Percentiles rank a stretch among this genome's conserved stretches.
Conservation (phyloP, 2,329 filamentous ascomycete genomes). For the Thielaviopsis euricoi region DNA sequence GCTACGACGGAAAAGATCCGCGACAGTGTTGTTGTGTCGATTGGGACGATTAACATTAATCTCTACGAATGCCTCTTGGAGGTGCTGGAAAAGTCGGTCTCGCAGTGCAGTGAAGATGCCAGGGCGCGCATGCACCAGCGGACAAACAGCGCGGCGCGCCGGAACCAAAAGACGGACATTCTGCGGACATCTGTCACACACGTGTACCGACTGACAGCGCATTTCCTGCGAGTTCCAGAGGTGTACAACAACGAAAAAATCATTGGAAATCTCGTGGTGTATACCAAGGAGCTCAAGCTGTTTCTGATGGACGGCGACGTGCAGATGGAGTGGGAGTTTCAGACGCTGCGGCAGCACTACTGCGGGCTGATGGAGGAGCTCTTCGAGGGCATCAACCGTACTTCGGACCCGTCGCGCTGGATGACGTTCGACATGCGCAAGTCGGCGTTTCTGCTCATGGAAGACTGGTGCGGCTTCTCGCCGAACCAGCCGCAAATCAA, state of each 20-base stretch:
- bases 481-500: conserved; percentile 74
- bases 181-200: conserved; percentile 89
- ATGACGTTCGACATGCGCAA: conserved; percentile 95
- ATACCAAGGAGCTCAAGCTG: conserved; percentile 80
- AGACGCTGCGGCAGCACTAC: conserved; percentile 80
- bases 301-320: conserved; percentile 92
- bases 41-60: conserved; percentile 89
- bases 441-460: conserved; percentile 91
- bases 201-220: conserved; percentile 84
- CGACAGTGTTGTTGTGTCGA: conserved; percentile 75
- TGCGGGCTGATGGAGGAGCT: conserved; percentile 86
- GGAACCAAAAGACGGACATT: conserved; percentile 71
- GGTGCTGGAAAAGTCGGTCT: conserved; percentile 73
- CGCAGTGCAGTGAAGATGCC: conserved; percentile 75
- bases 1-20: conserved; percentile 66
- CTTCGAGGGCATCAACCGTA: conserved; percentile 78
- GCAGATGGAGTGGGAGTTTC: conserved; percentile 87
- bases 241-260: conserved; percentile 83
- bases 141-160: conserved; percentile 63
- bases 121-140: conserved; percentile 75
- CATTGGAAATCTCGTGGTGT: conserved; percentile 70
- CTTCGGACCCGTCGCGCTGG: conserved; percentile 75
- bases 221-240: conserved; percentile 64
- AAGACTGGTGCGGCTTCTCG: conserved; percentile 97
- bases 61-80: conserved; percentile 85